Conservation (phyloP, 768 basidiomycete genomes). For the Lentinula raphanica region DNA sequence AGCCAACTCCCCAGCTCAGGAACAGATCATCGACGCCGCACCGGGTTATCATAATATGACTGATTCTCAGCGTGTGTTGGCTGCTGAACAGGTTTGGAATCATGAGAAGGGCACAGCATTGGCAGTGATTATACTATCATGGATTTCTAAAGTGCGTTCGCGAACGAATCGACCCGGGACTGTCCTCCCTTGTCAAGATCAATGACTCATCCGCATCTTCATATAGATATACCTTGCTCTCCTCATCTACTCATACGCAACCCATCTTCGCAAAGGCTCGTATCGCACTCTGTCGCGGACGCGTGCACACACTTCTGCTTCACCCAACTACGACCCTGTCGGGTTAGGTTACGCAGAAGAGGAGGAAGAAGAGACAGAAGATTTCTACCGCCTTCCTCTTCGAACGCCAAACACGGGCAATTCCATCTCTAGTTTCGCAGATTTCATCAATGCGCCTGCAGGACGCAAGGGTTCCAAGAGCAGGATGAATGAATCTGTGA, state of each 20-base stretch:
- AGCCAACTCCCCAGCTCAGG: slow-evolving; percentile 83
- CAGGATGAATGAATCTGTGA: background rate
- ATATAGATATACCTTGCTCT: slow-evolving; percentile 87
- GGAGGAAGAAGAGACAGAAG: slow-evolving; percentile 62
- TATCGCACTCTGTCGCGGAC: slow-evolving; percentile 75
- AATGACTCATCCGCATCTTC: too few species aligned
- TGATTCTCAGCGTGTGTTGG: slow-evolving; percentile 57
- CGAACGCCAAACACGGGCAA: slow-evolving; percentile 38
- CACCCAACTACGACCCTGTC: slow-evolving; percentile 33
- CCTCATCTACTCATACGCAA: slow-evolving; percentile 88
- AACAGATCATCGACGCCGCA: slow-evolving; percentile 69
- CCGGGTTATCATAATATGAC: slow-evolving; percentile 48
- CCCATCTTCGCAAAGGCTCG: slow-evolving; percentile 86
- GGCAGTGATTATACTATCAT: slow-evolving; percentile 72
- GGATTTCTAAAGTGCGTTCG: slow-evolving; percentile 76
- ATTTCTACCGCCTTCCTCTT: slow-evolving; percentile 64
- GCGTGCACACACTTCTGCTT: slow-evolving; percentile 27
- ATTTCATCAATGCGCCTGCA: slow-evolving; percentile 55
- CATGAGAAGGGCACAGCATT: slow-evolving; percentile 82
- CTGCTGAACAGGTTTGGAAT: slow-evolving; percentile 84
- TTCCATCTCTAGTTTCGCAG: slow-evolving; percentile 52
- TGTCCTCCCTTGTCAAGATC: background rate
- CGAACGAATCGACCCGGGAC: background rate
- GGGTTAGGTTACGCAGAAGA: slow-evolving; percentile 36
- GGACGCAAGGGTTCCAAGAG: slow-evolving; percentile 14